phyloP scores from a whole-genome alignment of 192 early-diverging fungal species.

The Coemansia sp. region DNA sequence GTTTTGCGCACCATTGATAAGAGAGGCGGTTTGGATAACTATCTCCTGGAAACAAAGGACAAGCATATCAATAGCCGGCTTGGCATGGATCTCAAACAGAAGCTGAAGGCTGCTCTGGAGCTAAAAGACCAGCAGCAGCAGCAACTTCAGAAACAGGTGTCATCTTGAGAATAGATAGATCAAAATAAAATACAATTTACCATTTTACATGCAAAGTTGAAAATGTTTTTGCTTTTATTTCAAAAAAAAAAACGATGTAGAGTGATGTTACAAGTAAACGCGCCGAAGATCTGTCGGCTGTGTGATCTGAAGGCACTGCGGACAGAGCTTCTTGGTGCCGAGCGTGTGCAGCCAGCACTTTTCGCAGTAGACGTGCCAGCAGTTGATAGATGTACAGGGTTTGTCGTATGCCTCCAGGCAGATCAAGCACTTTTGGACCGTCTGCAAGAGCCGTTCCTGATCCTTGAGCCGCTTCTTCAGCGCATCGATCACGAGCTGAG shows the following conservation, averaged over 20 bases:
- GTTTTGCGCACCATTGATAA: conserved; percentile 79
- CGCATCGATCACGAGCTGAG: conserved; percentile 77
- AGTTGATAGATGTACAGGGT: conserved; percentile 77
- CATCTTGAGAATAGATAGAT: too few relatives aligned
- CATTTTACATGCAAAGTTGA: not conserved
- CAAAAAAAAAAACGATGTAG: not conserved
- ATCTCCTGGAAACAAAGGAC: conserved; percentile 69
- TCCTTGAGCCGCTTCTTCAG: conserved; percentile 72
- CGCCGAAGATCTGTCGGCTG: conserved; percentile 77
- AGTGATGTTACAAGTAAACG: conserved; percentile 70
- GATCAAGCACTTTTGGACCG: conserved; percentile 71
- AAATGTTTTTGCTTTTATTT: not conserved
- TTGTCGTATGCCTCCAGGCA: conserved; percentile 75
- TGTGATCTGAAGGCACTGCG: conserved; percentile 88
- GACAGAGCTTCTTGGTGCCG: conserved; percentile 86
- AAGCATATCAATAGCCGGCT: conserved; percentile 65
- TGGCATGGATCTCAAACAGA: conserved; percentile 61
- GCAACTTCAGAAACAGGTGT: not conserved
- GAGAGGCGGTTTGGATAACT: conserved; percentile 81
- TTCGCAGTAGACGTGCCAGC: conserved; percentile 94
- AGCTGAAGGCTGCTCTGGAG: conserved; percentile 20
- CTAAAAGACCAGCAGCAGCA: conserved; percentile 4
- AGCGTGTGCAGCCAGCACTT: conserved; percentile 85
- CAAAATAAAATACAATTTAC: too few relatives aligned
- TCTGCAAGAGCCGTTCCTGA: conserved; percentile 57